phyloP scores from a whole-genome alignment of 2,329 filamentous ascomycete species.

The Trichophyton benhamiae region DNA sequence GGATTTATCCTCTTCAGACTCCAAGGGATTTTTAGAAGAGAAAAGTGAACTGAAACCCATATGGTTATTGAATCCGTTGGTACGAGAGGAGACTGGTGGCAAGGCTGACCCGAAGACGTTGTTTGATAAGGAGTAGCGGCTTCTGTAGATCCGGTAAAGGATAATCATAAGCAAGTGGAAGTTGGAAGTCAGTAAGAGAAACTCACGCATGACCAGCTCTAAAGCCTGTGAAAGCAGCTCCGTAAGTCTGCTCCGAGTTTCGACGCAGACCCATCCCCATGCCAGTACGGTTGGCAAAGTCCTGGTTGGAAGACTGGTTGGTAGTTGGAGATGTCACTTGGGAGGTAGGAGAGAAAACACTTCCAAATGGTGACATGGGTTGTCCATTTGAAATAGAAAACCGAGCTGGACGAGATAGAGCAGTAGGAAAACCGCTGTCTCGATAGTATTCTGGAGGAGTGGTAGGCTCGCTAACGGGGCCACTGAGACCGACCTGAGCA shows the following conservation, averaged over 20 bases:
- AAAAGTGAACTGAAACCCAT: constrained; percentile 66
- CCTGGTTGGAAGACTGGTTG: constrained; percentile 47
- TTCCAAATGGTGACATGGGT: constrained; percentile 61
- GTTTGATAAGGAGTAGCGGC: constrained; percentile 85
- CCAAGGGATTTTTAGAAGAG: constrained; percentile 74
- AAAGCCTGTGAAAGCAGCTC: constrained; percentile 51
- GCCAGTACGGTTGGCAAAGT: constrained; percentile 53
- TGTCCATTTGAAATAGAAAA: constrained; percentile 82
- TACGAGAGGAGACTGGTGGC: constrained; percentile 23
- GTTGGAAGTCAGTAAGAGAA: background rate
- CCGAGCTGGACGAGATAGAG: constrained; percentile 72
- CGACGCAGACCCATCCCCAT: constrained; percentile 72
- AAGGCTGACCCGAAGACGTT: constrained; percentile 22
- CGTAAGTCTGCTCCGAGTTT: constrained; percentile 79
- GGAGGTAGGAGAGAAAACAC: constrained; percentile 58
- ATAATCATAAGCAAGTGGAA: background rate
- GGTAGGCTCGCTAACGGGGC: constrained; percentile 85
- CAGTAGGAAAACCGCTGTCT: constrained; percentile 65
- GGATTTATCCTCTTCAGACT: constrained; percentile 58
- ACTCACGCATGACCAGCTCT: constrained; percentile 71
- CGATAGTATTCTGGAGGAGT: constrained; percentile 79
- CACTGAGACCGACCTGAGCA: constrained; percentile 44
- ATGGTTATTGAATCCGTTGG: constrained; percentile 15
- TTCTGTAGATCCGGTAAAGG: constrained; percentile 25
- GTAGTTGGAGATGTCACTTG: constrained; percentile 58